Conservation (phyloP, 2,329 filamentous ascomycete species). For the Exophiala xenobiotica region DNA sequence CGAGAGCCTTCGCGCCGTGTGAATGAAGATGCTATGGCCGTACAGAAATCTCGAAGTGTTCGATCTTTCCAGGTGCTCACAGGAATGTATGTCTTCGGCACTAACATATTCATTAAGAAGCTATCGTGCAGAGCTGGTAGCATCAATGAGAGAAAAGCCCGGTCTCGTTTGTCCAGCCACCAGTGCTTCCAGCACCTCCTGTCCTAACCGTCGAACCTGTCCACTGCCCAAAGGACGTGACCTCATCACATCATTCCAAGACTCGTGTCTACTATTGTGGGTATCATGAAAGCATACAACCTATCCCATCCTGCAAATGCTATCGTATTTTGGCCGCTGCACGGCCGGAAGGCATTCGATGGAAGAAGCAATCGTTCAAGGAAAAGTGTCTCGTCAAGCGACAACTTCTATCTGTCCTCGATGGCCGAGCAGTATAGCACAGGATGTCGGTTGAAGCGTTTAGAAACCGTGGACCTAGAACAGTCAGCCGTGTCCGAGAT, state of each 20-base stretch:
- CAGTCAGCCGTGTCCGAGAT: conserved; percentile 3
- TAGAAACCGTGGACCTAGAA: conserved; percentile 54
- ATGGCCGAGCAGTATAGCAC: conserved; percentile 44
- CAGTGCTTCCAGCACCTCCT: conserved; percentile 4
- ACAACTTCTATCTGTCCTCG: conserved; percentile 40
- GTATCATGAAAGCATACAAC: conserved; percentile 30
- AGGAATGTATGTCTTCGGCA: background rate
- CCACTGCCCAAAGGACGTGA: background rate
- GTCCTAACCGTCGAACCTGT: background rate
- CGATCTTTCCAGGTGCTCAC: too few relatives aligned
- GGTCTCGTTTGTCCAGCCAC: background rate
- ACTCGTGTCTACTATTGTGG: conserved; percentile 25
- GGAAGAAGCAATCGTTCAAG: conserved; percentile 26
- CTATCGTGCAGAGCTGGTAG: conserved; percentile 11
- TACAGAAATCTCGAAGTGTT: too few relatives aligned
- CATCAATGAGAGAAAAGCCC: conserved; percentile 15
- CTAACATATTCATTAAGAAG: conserved; percentile 1
- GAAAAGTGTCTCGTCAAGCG: conserved; percentile 13
- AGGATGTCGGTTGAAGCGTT: conserved; percentile 42
- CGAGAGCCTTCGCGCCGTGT: too few relatives aligned
- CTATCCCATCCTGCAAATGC: conserved; percentile 27
- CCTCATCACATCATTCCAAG: conserved; percentile 17
- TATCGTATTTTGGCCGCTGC: conserved; percentile 26
- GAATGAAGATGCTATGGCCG: too few relatives aligned
- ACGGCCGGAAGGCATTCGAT: conserved; percentile 21